Evolutionary conservation across 257 asterid species (phyloP).

Genomic region (Nicotiana tomentosiformis): DNA sequence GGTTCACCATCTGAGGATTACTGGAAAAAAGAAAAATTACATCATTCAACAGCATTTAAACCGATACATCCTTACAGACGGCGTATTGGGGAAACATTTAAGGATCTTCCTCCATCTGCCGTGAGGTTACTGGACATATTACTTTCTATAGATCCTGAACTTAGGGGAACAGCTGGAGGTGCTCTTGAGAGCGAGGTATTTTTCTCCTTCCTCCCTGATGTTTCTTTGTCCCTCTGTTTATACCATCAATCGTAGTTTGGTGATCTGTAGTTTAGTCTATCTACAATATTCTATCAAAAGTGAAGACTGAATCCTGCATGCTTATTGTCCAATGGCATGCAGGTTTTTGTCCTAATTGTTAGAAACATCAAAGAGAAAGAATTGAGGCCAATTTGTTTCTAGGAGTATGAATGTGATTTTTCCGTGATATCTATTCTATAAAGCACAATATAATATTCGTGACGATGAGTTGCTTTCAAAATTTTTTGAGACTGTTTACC

Average conservation of each 20-base stretch:
- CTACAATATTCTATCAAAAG: neutral
- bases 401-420: neutral
- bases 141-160: constrained; percentile 75
- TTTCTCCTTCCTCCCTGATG: constrained; percentile 9
- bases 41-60: constrained; percentile 63
- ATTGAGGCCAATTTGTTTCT: neutral
- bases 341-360: neutral
- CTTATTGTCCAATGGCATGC: neutral
- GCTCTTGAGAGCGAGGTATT: constrained; percentile 73
- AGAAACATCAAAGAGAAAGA: neutral
- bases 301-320: neutral
- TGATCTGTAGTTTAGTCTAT: neutral
- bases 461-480: neutral
- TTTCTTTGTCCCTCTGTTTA: neutral
- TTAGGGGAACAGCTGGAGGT: constrained; percentile 62
- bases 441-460: neutral
- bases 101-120: constrained; percentile 62
- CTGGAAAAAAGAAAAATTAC: constrained; percentile 64
- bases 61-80: constrained; percentile 65
- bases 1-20: constrained; percentile 92
- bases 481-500: too few species aligned
- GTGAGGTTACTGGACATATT: constrained; percentile 59
- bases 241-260: neutral
- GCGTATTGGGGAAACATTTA: constrained; percentile 59
- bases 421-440: neutral